Conservation (phyloP, 169 alveolate species). For the Babesia bovis region DNA sequence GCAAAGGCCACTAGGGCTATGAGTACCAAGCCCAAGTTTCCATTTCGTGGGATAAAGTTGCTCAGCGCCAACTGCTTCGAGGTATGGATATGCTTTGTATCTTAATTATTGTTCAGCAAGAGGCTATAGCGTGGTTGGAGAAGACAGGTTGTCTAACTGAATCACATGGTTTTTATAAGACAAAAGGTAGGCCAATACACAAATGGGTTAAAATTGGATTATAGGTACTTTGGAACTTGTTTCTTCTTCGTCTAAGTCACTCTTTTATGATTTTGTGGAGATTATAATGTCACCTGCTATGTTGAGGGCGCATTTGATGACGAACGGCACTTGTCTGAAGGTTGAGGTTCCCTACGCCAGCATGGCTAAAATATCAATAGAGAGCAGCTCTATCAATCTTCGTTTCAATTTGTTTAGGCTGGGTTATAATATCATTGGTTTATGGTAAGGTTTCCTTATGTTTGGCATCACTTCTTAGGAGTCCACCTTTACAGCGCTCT, state of each 20-base stretch:
- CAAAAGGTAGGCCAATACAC: slow-evolving; percentile 3
- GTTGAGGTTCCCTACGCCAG: slow-evolving; percentile 37
- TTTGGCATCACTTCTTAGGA: background rate
- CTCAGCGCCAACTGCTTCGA: slow-evolving; percentile 37
- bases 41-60: slow-evolving; percentile 17
- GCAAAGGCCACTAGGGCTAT: slow-evolving; percentile 28
- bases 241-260: background rate
- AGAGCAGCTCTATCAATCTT: background rate
- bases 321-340: slow-evolving; percentile 23
- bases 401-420: background rate
- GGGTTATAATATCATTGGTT: slow-evolving; percentile 1
- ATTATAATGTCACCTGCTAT: slow-evolving; percentile 21
- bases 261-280: slow-evolving; percentile 33
- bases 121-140: slow-evolving; percentile 11
- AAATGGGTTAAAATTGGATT: background rate
- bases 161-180: slow-evolving; percentile 24
- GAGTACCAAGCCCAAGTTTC: slow-evolving; percentile 4
- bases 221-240: slow-evolving; percentile 15
- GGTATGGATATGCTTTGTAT: background rate
- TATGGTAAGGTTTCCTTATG: slow-evolving; percentile 8
- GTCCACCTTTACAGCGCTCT: slow-evolving; percentile 3
- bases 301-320: slow-evolving; percentile 32
- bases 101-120: background rate
- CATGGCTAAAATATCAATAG: background rate
- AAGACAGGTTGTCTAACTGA: slow-evolving; percentile 20